These are phyloP conservation scores for Trichoderma sp. DNA, from an alignment of 2,329 filamentous ascomycete species.

Conservation along the genomic window DNA sequence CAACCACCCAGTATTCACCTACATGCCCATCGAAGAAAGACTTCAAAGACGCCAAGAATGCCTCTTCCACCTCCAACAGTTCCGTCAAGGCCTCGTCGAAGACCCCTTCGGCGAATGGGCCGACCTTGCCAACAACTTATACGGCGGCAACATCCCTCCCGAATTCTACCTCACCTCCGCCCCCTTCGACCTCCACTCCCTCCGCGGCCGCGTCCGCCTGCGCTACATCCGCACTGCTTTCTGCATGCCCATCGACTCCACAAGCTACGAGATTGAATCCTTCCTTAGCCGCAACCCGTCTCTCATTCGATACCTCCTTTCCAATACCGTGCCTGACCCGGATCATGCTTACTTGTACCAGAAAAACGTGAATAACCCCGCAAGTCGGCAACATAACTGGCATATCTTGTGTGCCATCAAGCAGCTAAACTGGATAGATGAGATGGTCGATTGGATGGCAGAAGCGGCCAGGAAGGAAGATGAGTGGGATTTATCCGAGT, in stretches of 20 bases:
- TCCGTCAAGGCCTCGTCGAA: not conserved
- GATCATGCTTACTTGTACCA: not conserved
- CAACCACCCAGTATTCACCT: not conserved
- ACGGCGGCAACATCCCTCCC: not conserved
- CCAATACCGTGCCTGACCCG: not conserved
- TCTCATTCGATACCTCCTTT: conserved; percentile 28
- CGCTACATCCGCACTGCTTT: conserved; percentile 22
- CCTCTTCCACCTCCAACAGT: not conserved
- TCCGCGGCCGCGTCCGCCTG: conserved; percentile 5
- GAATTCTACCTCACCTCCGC: conserved; percentile 1
- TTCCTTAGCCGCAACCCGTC: conserved; percentile 27
- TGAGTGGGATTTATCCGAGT: not conserved
- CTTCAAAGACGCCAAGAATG: not conserved
- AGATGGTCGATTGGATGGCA: not conserved
- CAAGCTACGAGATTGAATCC: conserved; percentile 13
- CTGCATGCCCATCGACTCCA: conserved; percentile 14
- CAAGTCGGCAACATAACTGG: not conserved
- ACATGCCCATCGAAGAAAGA: not conserved
- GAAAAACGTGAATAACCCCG: not conserved
- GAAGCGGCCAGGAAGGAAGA: not conserved
- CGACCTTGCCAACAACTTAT: not conserved
- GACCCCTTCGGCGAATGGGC: not conserved
- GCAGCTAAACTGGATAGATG: not conserved
- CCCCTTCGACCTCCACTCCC: not conserved
- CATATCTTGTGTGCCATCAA: not conserved